Conservation (phyloP, 2,329 filamentous ascomycete species). For the Ceratocystis cacaofunesta region DNA sequence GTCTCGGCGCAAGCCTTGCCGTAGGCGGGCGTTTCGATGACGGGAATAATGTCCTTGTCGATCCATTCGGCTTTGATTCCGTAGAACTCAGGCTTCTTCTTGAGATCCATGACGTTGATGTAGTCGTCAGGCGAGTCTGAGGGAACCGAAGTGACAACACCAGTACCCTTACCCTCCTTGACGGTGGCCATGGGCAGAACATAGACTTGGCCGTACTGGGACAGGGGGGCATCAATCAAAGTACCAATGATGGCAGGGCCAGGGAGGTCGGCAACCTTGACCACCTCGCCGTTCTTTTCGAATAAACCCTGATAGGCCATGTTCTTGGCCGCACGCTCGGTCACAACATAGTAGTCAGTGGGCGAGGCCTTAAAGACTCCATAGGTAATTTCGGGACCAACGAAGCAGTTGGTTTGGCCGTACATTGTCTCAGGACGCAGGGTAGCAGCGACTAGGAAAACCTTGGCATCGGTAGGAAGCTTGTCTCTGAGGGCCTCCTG, state of each 20-base stretch:
- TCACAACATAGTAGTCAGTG: slow-evolving; percentile 72
- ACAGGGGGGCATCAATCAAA: slow-evolving; percentile 78
- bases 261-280: slow-evolving; percentile 57
- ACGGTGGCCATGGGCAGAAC: slow-evolving; percentile 94
- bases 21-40: slow-evolving; percentile 79
- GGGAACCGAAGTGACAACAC: slow-evolving; percentile 88
- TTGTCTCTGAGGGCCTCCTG: slow-evolving; percentile 59
- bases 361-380: slow-evolving; percentile 69
- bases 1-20: slow-evolving; percentile 71
- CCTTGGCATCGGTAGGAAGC: slow-evolving; percentile 60
- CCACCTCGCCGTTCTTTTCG: slow-evolving; percentile 57
- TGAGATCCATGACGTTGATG: slow-evolving; percentile 71
- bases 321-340: slow-evolving; percentile 75
- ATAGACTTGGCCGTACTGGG: slow-evolving; percentile 66
- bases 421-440: slow-evolving; percentile 97
- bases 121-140: slow-evolving; percentile 92
- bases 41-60: slow-evolving; percentile 72
- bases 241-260: slow-evolving; percentile 77
- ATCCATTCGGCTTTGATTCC: slow-evolving; percentile 95
- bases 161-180: slow-evolving; percentile 84
- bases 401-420: slow-evolving; percentile 90
- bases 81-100: slow-evolving; percentile 93
- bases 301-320: slow-evolving; percentile 92
- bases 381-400: slow-evolving; percentile 78
- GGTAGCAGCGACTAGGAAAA: slow-evolving; percentile 85